Base-by-base conservation (phyloP, 257 asterid species). In the Solanum habrochaites region DNA sequence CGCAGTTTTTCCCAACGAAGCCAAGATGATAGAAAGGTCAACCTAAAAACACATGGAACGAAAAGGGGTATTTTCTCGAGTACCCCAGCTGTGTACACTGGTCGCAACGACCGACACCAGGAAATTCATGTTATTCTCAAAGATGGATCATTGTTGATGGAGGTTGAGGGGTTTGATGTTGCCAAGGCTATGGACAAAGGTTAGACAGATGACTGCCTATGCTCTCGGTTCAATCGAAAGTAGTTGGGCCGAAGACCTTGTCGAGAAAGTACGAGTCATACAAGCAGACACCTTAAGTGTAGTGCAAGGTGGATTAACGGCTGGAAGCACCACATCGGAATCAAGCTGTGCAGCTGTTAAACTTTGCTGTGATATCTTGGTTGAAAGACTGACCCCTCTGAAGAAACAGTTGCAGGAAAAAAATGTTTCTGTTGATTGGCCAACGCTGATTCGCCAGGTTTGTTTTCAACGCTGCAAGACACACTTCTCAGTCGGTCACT, bases 321-420 rank as follows among this genome's bases (percentile, higher is more conserved):
- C 92, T 60, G 96, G 93, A 27, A 95, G 98, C 92, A 95, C 97
- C 15, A 92, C 96, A 11, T 95, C 98, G 2, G 97, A 95, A 89
- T 91, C 97, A 67, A 94, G 97, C 85, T 95, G 97, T 78, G 97
- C 91, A 88, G 98, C 98, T 8, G 95, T 88, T 81, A 90, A 92
- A 86, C 85, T 93, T 42, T 95, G 98, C 91, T 95, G 98, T 84
- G 78, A 86, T 70, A 72, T 90, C 40, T 90, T 95, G 92, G 95
- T 94, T 43, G 95, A 94, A 88, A 87, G 95, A 86, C 86, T 94
- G 12, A 58, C 81, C 15, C 91, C 93, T 62, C 92, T 95, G 39
- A 91, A 89, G 91, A 72, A 89, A 62, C 89, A 87, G 86, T 86
- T 95, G 90, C 90, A 85, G 87, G 92, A 92, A 87, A 88, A 90